A percentile compares a stretch with the other conserved stretches of the same genome.
Conservation (phyloP, 73 alveolate species). For the Breviolum minutum region DNA sequence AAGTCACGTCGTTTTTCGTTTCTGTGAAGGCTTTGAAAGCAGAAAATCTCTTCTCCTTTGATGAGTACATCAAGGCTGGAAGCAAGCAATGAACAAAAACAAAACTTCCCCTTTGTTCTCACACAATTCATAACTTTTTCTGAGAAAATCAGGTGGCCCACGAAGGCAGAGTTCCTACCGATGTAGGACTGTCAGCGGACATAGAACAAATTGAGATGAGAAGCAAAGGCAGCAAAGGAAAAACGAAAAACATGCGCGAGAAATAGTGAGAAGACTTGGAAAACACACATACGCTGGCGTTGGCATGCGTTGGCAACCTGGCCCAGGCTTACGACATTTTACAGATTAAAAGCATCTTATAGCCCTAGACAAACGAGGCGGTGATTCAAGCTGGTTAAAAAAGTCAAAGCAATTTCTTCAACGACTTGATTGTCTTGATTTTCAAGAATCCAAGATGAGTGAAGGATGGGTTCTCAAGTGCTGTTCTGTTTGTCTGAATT, state of each 20-base stretch:
- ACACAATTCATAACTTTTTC: background rate
- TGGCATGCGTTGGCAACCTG: background rate
- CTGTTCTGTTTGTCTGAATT: background rate
- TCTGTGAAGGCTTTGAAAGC: conserved; percentile 30
- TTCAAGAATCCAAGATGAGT: too few species aligned
- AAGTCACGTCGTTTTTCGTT: background rate
- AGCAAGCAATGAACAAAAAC: background rate
- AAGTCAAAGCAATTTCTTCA: too few species aligned
- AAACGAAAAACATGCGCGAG: too few species aligned
- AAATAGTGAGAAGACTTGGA: too few species aligned
- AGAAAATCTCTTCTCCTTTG: conserved; percentile 75
- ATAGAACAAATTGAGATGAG: background rate
- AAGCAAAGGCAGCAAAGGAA: too few species aligned
- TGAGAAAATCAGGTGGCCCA: conserved; percentile 50
- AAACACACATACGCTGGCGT: background rate
- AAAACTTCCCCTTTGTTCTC: background rate
- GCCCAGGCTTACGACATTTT: too few species aligned
- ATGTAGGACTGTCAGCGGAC: conserved; percentile 26
- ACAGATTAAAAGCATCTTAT: too few species aligned
- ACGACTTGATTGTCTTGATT: too few species aligned
- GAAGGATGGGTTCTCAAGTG: background rate
- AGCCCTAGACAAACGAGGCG: too few species aligned
- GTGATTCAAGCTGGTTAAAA: too few species aligned
- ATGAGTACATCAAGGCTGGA: conserved; percentile 81
- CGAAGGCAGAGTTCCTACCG: conserved; percentile 77